Percentiles rank a stretch among this genome's conserved stretches.
phyloP scores from a whole-genome alignment of 2,329 filamentous ascomycete genomes.

The Aureobasidium subglaciale region DNA sequence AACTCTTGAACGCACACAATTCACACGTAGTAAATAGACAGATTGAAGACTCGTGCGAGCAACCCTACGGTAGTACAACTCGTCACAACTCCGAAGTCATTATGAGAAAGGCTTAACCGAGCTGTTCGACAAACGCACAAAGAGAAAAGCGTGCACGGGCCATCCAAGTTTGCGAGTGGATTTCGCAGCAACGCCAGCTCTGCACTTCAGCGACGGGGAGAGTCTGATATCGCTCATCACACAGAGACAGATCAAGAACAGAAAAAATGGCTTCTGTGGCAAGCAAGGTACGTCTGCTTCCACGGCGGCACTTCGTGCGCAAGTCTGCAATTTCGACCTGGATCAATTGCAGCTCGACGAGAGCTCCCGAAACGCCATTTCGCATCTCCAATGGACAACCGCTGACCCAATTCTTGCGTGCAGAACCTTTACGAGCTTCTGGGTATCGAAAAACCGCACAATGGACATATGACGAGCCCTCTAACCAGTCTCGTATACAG shows the following conservation, averaged over 20 bases:
- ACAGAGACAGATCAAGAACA: constrained; percentile 13
- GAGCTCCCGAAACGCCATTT: neutral
- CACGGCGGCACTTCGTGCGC: neutral
- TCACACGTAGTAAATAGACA: no score
- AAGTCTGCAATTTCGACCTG: neutral
- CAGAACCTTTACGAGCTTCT: constrained; percentile 98
- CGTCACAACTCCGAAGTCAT: neutral
- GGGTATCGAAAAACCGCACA: constrained; percentile 53
- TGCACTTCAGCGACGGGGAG: constrained; percentile 5
- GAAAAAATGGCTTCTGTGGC: constrained; percentile 15
- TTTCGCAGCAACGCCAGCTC: neutral
- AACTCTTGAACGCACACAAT: no score
- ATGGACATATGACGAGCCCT: constrained; percentile 12
- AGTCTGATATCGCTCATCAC: constrained; percentile 13
- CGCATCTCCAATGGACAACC: neutral
- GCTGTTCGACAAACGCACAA: neutral
- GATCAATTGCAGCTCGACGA: neutral
- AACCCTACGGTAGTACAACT: no score
- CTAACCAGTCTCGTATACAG: constrained; percentile 34
- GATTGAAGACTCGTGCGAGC: no score
- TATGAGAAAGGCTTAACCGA: neutral
- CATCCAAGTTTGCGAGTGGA: neutral
- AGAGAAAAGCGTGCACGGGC: constrained; percentile 2
- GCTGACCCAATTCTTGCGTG: constrained; percentile 20
- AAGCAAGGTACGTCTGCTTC: constrained; percentile 14